phyloP scores from a whole-genome alignment of 345 rosid genomes.

The Rhizophora apiculata region DNA sequence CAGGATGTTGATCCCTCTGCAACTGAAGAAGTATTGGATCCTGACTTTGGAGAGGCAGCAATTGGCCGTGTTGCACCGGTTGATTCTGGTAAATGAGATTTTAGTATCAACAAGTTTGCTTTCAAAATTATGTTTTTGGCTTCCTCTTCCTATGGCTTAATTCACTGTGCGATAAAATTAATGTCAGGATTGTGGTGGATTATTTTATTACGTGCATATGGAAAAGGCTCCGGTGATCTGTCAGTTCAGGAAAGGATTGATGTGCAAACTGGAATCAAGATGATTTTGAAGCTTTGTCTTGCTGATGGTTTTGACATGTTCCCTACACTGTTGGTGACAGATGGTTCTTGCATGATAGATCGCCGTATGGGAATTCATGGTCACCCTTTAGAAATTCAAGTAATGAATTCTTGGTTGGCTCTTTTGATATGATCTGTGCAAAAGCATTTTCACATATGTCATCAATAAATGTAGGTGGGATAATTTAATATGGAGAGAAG shows the following conservation, averaged over 20 bases:
- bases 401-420: constrained; percentile 9
- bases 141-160: not conserved
- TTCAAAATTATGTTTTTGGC: not conserved
- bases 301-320: constrained; percentile 99
- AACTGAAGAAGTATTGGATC: constrained; percentile 86
- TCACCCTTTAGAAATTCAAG: constrained; percentile 95
- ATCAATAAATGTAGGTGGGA: not conserved
- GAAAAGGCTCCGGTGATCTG: constrained; percentile 81
- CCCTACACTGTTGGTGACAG: constrained; percentile 88
- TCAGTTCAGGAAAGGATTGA: constrained; percentile 86
- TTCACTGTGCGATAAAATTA: constrained; percentile 19
- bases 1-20: constrained; percentile 77
- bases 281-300: constrained; percentile 84
- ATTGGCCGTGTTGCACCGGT: constrained; percentile 99
- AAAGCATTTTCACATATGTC: not conserved
- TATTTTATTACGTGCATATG: constrained; percentile 81
- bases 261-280: constrained; percentile 92
- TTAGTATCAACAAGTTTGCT: constrained; percentile 1
- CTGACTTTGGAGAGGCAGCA: constrained; percentile 95
- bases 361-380: constrained; percentile 99
- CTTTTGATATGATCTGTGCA: not conserved
- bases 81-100: constrained; percentile 60
- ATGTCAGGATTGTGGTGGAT: constrained; percentile 93
- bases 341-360: constrained; percentile 99
- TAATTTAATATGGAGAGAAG: not conserved